Base-by-base conservation (phyloP, 768 basidiomycete species). In the Hygrophorus pudorinus region DNA sequence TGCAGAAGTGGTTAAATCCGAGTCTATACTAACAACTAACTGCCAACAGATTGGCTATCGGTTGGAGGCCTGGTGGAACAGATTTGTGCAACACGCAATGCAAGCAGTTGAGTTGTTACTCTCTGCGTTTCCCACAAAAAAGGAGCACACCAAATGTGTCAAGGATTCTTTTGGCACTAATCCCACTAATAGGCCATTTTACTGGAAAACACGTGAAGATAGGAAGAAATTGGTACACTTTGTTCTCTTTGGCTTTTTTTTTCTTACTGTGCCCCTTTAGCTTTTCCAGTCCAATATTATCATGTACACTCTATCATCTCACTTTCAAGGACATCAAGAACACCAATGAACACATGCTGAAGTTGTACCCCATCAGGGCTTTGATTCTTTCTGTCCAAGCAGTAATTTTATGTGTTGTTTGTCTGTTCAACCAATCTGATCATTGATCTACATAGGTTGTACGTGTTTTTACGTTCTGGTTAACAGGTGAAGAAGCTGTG, bases 291-390 rank as follows among this genome's bases (percentile, higher is more conserved):
- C n/a, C 16, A 20, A 38, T 18, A 20, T 38, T 18, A 38, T 38
- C 20, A 38, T 18, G 14, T 38, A 38, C 37, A 38, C 37, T 12
- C 21, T 38, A 18, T 38, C 37, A 21, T n/a, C 37, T 18, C 37
- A 38, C 37, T n/a, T 38, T n/a, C 37, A 38, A 38, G 37, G 37
- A 38, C 13, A 38, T 38, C 37, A 38, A 18, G 17, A 16, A 38
- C 12, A 20, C 37, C 20, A 21, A n/a, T 12, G 11, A 16, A 18
- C 16, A n/a, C 16, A 11, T 16, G 20, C 37, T 17, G 37, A 20
- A n/a, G 11, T 12, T 17, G 17, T 11, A 38, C 11, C 37, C 37
- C 37, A 21, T 38, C 37, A 20, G 37, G 4, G 37, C 37, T 12
- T 21, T 38, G 37, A 21, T 18, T 38, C 37, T 38, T 20, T 38